phyloP scores from a whole-genome alignment of 176 grass and related monocot genomes.

The Calamus simplicifolius region DNA sequence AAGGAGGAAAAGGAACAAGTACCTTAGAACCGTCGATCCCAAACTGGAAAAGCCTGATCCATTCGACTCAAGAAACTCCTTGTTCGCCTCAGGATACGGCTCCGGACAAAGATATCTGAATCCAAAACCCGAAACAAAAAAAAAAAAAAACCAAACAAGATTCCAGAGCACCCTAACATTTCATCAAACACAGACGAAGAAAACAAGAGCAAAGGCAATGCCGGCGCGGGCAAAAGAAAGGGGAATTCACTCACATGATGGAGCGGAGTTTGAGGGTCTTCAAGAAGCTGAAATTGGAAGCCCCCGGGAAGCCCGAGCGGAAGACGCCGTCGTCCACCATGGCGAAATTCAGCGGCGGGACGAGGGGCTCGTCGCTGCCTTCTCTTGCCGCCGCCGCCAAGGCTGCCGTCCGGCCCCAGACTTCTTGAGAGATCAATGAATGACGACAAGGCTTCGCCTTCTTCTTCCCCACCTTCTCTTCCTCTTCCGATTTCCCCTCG shows the following conservation, averaged over 20 bases:
- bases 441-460: no score
- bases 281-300: conserved; percentile 61
- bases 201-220: neutral
- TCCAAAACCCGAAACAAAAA: neutral
- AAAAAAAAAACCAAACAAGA: neutral
- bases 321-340: conserved; percentile 76
- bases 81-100: conserved; percentile 5
- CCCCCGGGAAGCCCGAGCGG: conserved; percentile 67
- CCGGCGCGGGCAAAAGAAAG: conserved; percentile 5
- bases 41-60: conserved; percentile 7
- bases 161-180: no score
- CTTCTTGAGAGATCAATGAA: neutral
- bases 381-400: neutral
- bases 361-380: conserved; percentile 2
- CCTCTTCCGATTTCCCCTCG: no score
- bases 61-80: neutral
- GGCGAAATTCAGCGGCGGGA: conserved; percentile 76
- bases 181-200: no score
- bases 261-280: conserved; percentile 63
- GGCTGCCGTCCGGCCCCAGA: neutral
- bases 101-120: conserved; percentile 11
- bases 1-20: no score
- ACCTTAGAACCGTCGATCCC: no score
- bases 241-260: conserved; percentile 37
- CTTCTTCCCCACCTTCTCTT: neutral